Conservation (phyloP, 371 early-diverging fungal species). For the Cokeromyces recurvatus region DNA sequence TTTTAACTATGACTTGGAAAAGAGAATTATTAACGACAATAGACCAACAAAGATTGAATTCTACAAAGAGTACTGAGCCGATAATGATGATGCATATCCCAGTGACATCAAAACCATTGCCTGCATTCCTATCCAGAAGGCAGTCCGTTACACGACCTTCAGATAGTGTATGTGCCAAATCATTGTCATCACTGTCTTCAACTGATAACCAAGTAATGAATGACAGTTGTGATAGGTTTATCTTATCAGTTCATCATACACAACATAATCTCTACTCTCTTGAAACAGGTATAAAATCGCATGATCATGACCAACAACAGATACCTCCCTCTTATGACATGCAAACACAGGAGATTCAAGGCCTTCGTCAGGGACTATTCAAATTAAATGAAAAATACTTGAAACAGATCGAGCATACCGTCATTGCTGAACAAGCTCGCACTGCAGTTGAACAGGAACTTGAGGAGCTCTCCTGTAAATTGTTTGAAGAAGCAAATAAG, state of each 20-base stretch:
- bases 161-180: too few species aligned
- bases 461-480: slow-evolving; percentile 17
- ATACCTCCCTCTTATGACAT: background rate
- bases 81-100: slow-evolving; percentile 1
- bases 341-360: slow-evolving; percentile 17
- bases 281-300: too few species aligned
- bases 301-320: too few species aligned
- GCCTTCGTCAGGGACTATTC: slow-evolving; percentile 8
- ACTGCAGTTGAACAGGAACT: slow-evolving; percentile 18
- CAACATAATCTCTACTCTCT: background rate
- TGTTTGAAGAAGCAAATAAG: slow-evolving; percentile 31
- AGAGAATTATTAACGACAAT: too few species aligned
- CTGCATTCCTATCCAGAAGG: too few species aligned
- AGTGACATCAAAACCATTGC: slow-evolving; percentile 7
- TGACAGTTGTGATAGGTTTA: too few species aligned
- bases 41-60: too few species aligned
- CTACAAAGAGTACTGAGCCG: slow-evolving; percentile 1
- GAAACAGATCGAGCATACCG: slow-evolving; percentile 6
- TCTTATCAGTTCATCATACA: too few species aligned
- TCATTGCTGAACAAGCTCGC: slow-evolving; percentile 7
- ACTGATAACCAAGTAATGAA: too few species aligned
- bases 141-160: too few species aligned
- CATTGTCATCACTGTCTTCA: slow-evolving; percentile 6
- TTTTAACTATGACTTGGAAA: background rate
- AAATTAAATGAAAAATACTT: slow-evolving; percentile 14